Percentiles rank a stretch among this genome's conserved stretches.
Conservation (phyloP, 2,329 filamentous ascomycete genomes). For the Bipolaris cookei region DNA sequence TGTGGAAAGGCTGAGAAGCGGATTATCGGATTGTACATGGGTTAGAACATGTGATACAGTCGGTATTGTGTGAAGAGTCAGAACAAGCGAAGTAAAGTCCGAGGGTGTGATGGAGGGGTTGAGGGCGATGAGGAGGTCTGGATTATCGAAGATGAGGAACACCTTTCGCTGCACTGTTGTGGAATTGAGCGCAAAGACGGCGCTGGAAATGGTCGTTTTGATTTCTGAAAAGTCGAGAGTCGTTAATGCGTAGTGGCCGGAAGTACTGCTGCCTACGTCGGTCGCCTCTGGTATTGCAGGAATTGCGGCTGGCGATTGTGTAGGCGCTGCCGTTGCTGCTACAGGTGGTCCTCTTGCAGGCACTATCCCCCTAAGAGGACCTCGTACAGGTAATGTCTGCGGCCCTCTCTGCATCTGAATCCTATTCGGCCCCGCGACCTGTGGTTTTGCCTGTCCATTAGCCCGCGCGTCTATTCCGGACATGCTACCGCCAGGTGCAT, state of each 20-base stretch:
- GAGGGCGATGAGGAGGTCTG: slow-evolving; percentile 52
- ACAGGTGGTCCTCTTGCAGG: slow-evolving; percentile 24
- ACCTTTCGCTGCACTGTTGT: slow-evolving; percentile 31
- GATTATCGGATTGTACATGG: slow-evolving; percentile 73
- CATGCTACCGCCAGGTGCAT: slow-evolving; percentile 1
- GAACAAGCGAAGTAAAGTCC: slow-evolving; percentile 34
- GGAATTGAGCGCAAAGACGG: slow-evolving; percentile 31
- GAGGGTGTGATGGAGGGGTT: slow-evolving; percentile 29
- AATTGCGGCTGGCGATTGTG: background rate
- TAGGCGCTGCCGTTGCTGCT: slow-evolving; percentile 1
- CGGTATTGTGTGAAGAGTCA: slow-evolving; percentile 51
- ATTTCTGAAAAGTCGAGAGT: slow-evolving; percentile 37
- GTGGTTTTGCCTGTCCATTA: slow-evolving; percentile 6
- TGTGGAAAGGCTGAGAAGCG: slow-evolving; percentile 63
- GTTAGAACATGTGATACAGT: slow-evolving; percentile 70
- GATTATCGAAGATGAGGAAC: slow-evolving; percentile 55
- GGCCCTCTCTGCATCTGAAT: slow-evolving; percentile 4
- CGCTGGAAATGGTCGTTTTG: slow-evolving; percentile 33
- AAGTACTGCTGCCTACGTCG: slow-evolving; percentile 1
- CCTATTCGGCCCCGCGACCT: background rate
- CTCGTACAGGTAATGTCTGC: slow-evolving; percentile 24
- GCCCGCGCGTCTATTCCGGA: slow-evolving; percentile 1
- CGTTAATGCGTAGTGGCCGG: slow-evolving; percentile 31
- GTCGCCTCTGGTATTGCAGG: background rate
- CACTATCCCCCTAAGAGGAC: slow-evolving; percentile 25